Conservation (phyloP, 208 protist species). For the Balamuthia mandrillaris region DNA sequence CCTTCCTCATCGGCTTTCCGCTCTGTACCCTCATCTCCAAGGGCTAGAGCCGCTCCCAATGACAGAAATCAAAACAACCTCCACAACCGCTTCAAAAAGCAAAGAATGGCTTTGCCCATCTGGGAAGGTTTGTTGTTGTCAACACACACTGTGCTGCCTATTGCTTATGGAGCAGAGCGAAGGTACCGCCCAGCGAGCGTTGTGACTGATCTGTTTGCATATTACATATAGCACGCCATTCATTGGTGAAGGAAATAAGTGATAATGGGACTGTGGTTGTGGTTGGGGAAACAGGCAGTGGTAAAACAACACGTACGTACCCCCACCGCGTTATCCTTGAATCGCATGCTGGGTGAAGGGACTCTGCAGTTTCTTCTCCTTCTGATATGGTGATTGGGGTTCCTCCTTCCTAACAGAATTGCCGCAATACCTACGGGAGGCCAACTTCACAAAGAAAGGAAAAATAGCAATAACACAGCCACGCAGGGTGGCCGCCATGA, state of each 20-base stretch:
- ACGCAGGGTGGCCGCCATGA: slow-evolving; percentile 88
- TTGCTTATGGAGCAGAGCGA: background rate
- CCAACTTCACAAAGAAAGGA: slow-evolving; percentile 49
- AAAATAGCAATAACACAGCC: slow-evolving; percentile 86
- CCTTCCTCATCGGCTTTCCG: no score
- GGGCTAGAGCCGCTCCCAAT: no score
- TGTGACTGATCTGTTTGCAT: background rate
- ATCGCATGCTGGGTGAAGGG: background rate
- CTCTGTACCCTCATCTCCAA: no score
- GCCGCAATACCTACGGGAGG: slow-evolving; percentile 85
- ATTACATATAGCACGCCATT: background rate
- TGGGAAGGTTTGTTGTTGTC: background rate
- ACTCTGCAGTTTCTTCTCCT: background rate
- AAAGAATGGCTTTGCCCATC: background rate
- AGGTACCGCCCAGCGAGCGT: background rate
- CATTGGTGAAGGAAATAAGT: background rate
- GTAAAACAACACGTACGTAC: slow-evolving; percentile 9
- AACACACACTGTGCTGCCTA: background rate
- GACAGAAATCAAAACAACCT: no score
- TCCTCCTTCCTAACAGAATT: slow-evolving; percentile 72
- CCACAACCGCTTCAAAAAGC: no score
- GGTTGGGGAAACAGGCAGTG: background rate
- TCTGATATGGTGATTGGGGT: background rate
- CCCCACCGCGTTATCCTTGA: background rate
- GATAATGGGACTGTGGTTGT: background rate